Evolutionary conservation across 2,329 filamentous ascomycete species (phyloP).

Genomic region (Pseudogymnoascus sp.): DNA sequence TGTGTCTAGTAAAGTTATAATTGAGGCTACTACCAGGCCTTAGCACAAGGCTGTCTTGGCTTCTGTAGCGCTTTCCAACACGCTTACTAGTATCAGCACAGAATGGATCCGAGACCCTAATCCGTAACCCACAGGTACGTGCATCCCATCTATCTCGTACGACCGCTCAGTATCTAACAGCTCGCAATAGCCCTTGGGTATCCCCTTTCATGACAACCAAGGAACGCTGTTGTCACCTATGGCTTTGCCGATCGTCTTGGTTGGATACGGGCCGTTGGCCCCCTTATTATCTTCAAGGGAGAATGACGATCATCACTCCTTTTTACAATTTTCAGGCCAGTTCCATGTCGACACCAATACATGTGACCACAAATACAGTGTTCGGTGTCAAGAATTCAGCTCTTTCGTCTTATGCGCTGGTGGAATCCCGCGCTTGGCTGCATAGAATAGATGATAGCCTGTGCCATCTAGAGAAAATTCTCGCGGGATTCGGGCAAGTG

Average conservation of each 20-base stretch:
- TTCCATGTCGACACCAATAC: not conserved
- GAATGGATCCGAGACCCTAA: not conserved
- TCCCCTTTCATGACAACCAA: not conserved
- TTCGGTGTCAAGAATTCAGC: not conserved
- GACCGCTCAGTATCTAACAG: not conserved
- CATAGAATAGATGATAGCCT: constrained; percentile 8
- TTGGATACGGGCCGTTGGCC: constrained; percentile 3
- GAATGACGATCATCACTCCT: not conserved
- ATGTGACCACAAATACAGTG: not conserved
- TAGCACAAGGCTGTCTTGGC: not conserved
- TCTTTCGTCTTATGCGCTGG: not conserved
- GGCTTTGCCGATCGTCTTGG: not conserved
- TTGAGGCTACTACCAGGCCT: not conserved
- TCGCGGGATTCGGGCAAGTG: not conserved
- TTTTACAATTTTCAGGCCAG: not conserved
- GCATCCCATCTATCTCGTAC: not conserved
- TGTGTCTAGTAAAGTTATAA: not conserved
- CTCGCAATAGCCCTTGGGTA: not conserved
- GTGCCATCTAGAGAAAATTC: not conserved
- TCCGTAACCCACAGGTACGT: constrained; percentile 4
- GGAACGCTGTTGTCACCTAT: not conserved
- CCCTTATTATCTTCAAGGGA: constrained; percentile 1
- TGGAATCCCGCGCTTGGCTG: not conserved
- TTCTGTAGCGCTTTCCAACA: not conserved
- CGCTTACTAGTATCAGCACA: not conserved